Conservation (phyloP, 768 basidiomycete species). For the Candolleomyces aberdarensis region DNA sequence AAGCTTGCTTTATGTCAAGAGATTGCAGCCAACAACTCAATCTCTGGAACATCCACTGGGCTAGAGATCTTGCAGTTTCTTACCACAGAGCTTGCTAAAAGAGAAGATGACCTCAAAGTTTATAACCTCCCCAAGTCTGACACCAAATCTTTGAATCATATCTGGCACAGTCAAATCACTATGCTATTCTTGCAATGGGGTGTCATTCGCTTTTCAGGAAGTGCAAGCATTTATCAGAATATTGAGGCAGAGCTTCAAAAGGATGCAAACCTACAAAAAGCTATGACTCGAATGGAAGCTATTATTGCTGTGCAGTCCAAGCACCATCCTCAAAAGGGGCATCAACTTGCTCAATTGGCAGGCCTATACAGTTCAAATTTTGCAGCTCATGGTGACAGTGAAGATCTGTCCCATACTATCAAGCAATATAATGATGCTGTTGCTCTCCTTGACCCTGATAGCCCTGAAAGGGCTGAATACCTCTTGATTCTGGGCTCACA, state of each 20-base stretch:
- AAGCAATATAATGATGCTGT: conserved; percentile 1
- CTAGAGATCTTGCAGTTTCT: not conserved
- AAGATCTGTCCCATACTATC: not conserved
- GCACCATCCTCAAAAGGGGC: not conserved
- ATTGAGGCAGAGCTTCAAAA: not conserved
- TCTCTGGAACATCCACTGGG: not conserved
- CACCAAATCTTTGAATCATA: not conserved
- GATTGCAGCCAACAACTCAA: not conserved
- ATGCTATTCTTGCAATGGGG: not conserved
- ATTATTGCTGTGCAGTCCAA: not conserved
- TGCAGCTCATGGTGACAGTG: not conserved
- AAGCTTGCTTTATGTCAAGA: not conserved
- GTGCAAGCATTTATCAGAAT: not conserved
- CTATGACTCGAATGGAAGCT: not conserved
- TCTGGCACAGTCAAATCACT: not conserved
- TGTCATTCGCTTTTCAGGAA: not conserved
- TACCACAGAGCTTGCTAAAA: not conserved
- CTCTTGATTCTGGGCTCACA: not conserved
- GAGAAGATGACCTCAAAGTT: not conserved
- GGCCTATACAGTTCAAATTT: not conserved
- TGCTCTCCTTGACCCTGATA: not conserved
- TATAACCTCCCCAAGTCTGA: not conserved
- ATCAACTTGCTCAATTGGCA: not conserved
- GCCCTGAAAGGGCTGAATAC: not conserved
- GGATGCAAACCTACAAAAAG: not conserved